Base-by-base conservation (phyloP, 2,329 filamentous ascomycete genomes). In the Keithomyces neogunnii region DNA sequence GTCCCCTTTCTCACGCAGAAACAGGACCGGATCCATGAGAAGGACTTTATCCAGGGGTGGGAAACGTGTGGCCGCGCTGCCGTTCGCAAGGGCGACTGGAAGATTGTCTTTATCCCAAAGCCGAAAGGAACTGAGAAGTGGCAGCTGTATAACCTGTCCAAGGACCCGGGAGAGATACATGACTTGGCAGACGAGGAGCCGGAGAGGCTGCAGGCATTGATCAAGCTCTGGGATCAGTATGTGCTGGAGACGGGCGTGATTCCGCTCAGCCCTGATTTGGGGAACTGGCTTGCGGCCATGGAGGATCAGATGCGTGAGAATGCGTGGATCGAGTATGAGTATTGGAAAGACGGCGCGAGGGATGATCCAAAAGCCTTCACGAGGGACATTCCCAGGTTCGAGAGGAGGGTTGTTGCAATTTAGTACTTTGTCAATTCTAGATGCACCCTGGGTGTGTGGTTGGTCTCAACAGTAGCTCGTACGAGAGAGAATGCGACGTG, bases 241-340 rank as follows among this genome's bases (percentile, higher is more conserved):
- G 48, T 51, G 33, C 49, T 48, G 31, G 57, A 60, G 31, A 55
- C 53, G 1, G 57, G 56, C 3, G 55, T 58, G 35, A 43, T 49
- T n/a, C 51, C 51, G 26, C 39, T 58, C 11, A 53, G 52, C 13
- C 80, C 78, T 2, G 80, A 78, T 54, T 62, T 83, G 43, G 80
- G 80, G 0, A 66, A 74, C 3, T 84, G 76, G 67, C 67, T 84
- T 49, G 77, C 77, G 51, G 80, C 78, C 0, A 81, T 77, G 58
- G 80, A 84, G 63, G 79, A 76, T 53, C 80, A 84, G 69, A 84
- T 84, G 80, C 76, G 76, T 0, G 79, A 84, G 62, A 80, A 83
- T 59, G 78, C 75, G 5, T 83, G 79, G 80, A 82, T 84, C 66
- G 80, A 84, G 65, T 82, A 81, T 62, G 78, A 83, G 63, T 84